A percentile compares a stretch with the other conserved stretches of the same genome.
Conservation (phyloP, 176 grass and related monocot genomes). For the Pontederia crassipes region DNA sequence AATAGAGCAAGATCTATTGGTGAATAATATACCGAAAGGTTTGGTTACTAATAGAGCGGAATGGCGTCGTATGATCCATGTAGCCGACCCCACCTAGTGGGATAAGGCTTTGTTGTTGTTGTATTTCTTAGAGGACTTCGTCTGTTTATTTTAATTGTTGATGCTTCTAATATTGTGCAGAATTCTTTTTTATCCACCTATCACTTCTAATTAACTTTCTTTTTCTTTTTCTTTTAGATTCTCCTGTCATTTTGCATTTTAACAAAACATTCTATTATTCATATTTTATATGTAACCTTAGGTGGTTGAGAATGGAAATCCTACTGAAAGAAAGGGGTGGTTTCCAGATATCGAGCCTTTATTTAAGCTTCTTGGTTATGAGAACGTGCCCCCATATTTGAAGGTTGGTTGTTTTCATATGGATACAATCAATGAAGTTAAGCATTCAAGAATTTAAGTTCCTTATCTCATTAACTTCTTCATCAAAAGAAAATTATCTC, state of each 20-base stretch:
- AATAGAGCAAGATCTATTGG: too few species aligned
- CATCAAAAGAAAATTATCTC: neutral
- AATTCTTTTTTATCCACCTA: too few species aligned
- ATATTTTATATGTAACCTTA: slow-evolving; percentile 28
- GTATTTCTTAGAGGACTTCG: too few species aligned
- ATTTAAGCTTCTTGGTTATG: slow-evolving; percentile 95
- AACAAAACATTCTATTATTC: slow-evolving; percentile 7
- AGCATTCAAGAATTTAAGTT: neutral
- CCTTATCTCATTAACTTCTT: slow-evolving; percentile 11
- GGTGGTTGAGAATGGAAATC: slow-evolving; percentile 99
- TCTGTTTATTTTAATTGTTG: too few species aligned
- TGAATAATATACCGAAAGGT: too few species aligned
- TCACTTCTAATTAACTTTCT: neutral
- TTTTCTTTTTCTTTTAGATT: slow-evolving; percentile 5
- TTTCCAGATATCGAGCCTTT: slow-evolving; percentile 88
- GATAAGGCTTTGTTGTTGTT: too few species aligned
- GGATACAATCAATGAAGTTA: neutral
- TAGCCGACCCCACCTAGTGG: too few species aligned
- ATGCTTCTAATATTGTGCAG: too few species aligned
- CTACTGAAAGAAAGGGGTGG: slow-evolving; percentile 69
- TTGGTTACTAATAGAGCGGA: too few species aligned
- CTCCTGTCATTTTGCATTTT: neutral
- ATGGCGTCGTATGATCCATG: too few species aligned
- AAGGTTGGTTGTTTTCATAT: slow-evolving; percentile 38
- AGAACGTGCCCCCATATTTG: slow-evolving; percentile 95